A percentile compares a stretch with the other conserved stretches of the same genome.
These are phyloP conservation scores for Saccharomycopsis guyanensis DNA, from an alignment of 805 yeast species.

Conservation along the genomic window DNA sequence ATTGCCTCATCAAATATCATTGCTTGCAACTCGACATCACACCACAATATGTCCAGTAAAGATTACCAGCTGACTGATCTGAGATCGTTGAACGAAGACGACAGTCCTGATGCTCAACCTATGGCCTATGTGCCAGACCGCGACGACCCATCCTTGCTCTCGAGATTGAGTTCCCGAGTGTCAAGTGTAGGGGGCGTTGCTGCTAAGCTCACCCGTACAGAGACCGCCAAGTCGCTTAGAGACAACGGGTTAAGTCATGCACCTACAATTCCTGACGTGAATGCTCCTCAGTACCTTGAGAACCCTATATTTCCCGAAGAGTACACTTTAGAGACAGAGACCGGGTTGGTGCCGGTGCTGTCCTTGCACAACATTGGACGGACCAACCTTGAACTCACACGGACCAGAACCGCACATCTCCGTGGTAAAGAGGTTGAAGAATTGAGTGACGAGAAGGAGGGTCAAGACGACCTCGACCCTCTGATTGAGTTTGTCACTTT, in stretches of 20 bases:
- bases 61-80: neutral
- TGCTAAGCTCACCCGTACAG: conserved; percentile 47
- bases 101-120: conserved; percentile 28
- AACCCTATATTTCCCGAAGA: conserved; percentile 88
- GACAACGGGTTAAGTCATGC: conserved; percentile 53
- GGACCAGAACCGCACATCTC: conserved; percentile 33
- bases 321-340: conserved; percentile 77
- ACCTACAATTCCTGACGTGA: conserved; percentile 48
- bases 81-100: conserved; percentile 1
- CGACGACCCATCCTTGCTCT: conserved; percentile 41
- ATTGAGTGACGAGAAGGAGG: conserved; percentile 21
- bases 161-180: conserved; percentile 25
- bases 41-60: neutral
- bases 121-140: conserved; percentile 32
- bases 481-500: conserved; percentile 78
- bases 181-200: conserved; percentile 20
- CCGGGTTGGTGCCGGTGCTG: conserved; percentile 79
- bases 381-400: conserved; percentile 29
- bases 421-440: conserved; percentile 23
- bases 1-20: too few relatives aligned
- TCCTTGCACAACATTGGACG: conserved; percentile 67
- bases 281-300: conserved; percentile 45
- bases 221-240: conserved; percentile 63
- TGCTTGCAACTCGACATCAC: too few relatives aligned
- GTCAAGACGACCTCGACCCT: conserved; percentile 24